These are phyloP conservation scores for Saposhnikovia divaricata DNA, from an alignment of 129 eudicot species.

Conservation along the genomic window DNA sequence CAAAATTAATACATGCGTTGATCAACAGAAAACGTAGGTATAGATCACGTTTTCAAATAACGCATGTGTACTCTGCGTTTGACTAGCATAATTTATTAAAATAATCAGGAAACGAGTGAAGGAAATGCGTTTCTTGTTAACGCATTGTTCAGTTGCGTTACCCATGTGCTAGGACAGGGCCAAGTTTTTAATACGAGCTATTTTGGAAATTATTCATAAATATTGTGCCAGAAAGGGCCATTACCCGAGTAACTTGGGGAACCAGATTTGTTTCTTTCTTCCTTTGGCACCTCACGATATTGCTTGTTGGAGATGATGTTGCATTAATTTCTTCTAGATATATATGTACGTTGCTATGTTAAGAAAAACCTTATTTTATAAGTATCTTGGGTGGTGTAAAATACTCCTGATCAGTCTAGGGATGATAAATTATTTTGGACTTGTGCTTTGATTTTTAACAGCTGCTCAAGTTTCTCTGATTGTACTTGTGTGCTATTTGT, in stretches of 20 bases:
- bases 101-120: too few relatives aligned
- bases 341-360: not conserved
- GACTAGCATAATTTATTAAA: too few relatives aligned
- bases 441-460: not conserved
- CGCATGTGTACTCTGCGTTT: too few relatives aligned
- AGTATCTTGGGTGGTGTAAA: not conserved
- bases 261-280: not conserved
- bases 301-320: not conserved
- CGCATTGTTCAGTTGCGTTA: too few relatives aligned
- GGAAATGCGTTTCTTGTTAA: too few relatives aligned
- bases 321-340: not conserved
- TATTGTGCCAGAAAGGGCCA: too few relatives aligned
- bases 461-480: not conserved
- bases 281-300: not conserved
- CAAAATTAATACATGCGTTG: too few relatives aligned
- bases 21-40: too few relatives aligned
- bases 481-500: not conserved
- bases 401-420: not conserved
- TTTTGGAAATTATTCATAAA: too few relatives aligned
- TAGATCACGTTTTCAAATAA: too few relatives aligned
- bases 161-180: too few relatives aligned
- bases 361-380: not conserved
- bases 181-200: too few relatives aligned
- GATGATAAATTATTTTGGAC: not conserved
- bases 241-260: not conserved